Conservation (phyloP, 1,139 yeast genomes). For the Wickerhamiella pararugosa region DNA sequence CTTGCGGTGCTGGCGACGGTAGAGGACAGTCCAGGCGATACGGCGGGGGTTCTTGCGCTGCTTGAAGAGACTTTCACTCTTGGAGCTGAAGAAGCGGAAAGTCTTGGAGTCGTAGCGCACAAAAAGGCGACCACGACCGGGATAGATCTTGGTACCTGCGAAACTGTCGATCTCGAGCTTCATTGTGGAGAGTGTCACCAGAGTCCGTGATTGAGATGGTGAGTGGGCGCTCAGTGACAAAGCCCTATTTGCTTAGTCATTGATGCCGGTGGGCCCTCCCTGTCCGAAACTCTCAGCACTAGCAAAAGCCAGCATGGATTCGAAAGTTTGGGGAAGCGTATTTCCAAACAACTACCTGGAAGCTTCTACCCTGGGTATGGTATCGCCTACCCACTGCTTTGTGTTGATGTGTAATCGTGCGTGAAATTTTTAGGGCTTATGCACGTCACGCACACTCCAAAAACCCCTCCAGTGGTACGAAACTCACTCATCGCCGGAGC, state of each 20-base stretch:
- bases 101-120: slow-evolving; percentile 99
- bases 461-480: neutral
- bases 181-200: slow-evolving; percentile 35
- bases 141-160: slow-evolving; percentile 99
- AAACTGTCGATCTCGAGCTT: slow-evolving; percentile 99
- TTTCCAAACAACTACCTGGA: no score
- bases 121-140: slow-evolving; percentile 99
- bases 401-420: no score
- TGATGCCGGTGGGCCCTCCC: neutral
- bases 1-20: slow-evolving; percentile 99
- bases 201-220: slow-evolving; percentile 4
- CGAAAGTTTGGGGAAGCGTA: no score
- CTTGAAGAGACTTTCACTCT: slow-evolving; percentile 94
- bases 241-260: neutral
- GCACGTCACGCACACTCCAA: slow-evolving; percentile 1
- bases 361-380: no score
- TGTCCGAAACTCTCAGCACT: no score
- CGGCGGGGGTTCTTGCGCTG: slow-evolving; percentile 99
- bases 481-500: slow-evolving; percentile 9
- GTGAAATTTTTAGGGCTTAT: slow-evolving; percentile 6
- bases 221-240: neutral
- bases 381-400: no score
- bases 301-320: no score
- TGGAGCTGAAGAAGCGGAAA: slow-evolving; percentile 98
- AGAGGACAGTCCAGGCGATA: slow-evolving; percentile 98